phyloP scores from a whole-genome alignment of 352 stramenopile species.

The Phytophthora cryptogea region DNA sequence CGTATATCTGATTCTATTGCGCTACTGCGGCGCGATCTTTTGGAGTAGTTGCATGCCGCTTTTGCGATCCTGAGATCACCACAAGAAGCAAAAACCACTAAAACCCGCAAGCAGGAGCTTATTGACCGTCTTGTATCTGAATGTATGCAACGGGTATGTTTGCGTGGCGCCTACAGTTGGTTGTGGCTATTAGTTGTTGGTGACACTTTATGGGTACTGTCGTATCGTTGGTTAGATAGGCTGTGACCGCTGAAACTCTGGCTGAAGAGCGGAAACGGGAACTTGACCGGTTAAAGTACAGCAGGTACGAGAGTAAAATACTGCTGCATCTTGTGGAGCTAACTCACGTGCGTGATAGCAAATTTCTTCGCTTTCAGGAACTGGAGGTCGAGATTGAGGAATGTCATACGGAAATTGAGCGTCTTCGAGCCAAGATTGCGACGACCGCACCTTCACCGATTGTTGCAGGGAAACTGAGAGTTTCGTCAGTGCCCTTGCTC shows the following conservation, averaged over 20 bases:
- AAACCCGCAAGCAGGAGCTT: conserved; percentile 61
- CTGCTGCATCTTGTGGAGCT: neutral
- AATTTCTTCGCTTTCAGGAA: conserved; percentile 75
- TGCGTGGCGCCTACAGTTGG: neutral
- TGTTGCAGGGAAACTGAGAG: conserved; percentile 54
- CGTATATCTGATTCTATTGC: neutral
- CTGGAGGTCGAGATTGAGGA: conserved; percentile 67
- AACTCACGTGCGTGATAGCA: conserved; percentile 34
- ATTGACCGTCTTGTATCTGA: conserved; percentile 65
- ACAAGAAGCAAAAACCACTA: conserved; percentile 66
- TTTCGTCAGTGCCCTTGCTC: conserved; percentile 27
- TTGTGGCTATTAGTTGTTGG: neutral
- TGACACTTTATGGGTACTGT: conserved; percentile 8
- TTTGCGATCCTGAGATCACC: conserved; percentile 62
- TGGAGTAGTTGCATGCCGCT: conserved; percentile 50
- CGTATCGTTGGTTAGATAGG: conserved; percentile 40
- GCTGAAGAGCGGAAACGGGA: conserved; percentile 61
- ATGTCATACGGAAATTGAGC: conserved; percentile 57
- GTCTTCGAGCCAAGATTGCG: conserved; percentile 39
- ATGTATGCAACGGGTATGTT: conserved; percentile 54
- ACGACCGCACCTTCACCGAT: conserved; percentile 2
- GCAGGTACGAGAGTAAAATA: neutral
- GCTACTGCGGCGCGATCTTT: neutral
- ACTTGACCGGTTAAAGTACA: conserved; percentile 35
- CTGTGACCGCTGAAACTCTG: conserved; percentile 52